Evolutionary conservation across 2,329 filamentous ascomycete species (phyloP).

Genomic region (Ramularia collo-cygni): DNA sequence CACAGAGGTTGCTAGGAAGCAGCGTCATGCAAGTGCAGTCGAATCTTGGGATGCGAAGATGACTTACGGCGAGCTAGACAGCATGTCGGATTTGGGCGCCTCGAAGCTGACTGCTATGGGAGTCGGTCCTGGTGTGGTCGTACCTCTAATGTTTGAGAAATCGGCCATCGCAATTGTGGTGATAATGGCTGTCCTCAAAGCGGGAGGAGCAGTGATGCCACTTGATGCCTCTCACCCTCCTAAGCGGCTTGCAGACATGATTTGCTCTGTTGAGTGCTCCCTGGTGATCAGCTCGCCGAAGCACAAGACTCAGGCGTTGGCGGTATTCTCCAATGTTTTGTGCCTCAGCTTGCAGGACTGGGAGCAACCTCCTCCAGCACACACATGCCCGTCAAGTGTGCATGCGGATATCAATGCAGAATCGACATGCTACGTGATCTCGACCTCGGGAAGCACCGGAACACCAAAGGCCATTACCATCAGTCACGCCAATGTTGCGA

Average conservation of each 20-base stretch:
- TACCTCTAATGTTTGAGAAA: slow-evolving; percentile 26
- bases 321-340: neutral
- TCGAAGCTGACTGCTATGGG: slow-evolving; percentile 3
- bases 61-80: slow-evolving; percentile 18
- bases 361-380: neutral
- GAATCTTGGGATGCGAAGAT: slow-evolving; percentile 22
- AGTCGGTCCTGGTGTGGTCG: slow-evolving; percentile 8
- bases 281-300: neutral
- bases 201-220: slow-evolving; percentile 22
- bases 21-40: neutral
- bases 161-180: slow-evolving; percentile 21
- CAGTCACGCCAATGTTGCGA: slow-evolving; percentile 5
- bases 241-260: slow-evolving; percentile 23
- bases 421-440: slow-evolving; percentile 20
- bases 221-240: slow-evolving; percentile 23
- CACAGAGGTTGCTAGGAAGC: neutral
- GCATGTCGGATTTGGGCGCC: neutral
- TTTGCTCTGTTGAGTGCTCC: neutral
- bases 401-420: neutral
- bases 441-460: slow-evolving; percentile 15
- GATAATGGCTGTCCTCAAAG: slow-evolving; percentile 25
- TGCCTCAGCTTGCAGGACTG: neutral
- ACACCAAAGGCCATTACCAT: slow-evolving; percentile 5
- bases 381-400: neutral
- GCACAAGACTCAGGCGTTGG: neutral